Evolutionary conservation across 257 asterid species (phyloP), one percentile per base, ranked within the genome.

Genomic region (Lycium ferocissimum): DNA sequence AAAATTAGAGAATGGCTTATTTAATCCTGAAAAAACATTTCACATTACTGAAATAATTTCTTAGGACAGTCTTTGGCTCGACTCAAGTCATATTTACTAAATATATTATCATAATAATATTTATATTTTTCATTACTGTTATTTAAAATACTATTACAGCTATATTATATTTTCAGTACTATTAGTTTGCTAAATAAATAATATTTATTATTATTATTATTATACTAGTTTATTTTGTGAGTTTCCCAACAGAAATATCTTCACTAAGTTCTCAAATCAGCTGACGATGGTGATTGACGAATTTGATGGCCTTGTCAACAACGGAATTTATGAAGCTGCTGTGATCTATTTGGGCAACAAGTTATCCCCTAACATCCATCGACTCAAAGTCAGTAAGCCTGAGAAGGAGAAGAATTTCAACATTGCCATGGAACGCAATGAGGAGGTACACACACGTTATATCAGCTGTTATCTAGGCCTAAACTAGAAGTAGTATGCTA

Each of bases 271-370:
- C 26, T 78, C 85, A 1, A 67, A 86, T 76, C 66, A 83, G 9
- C 58, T 83, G 18, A 61, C 66, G 5, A 2, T 86, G n/a, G 61
- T 83, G 61, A 81, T 88, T 80, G 84, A 83, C 12, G 89, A 88
- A 73, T 13, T 71, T 33, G 80, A 80, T 49, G 89, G 89, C 11
- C 33, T 70, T 0, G 5, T 62, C 61, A 76, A 45, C 8, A 85
- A 85, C 8, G 85, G 86, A 40, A 67, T 86, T 58, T 88, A 71
- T 54, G 86, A 86, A 73, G 86, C 89, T 37, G 69, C 80, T 1
- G 80, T 37, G 33, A 35, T 45, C 40, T 86, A 88, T 58, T 40
- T 88, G 17, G 65, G 84, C 17, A 58, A 71, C 3, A 86, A 63
- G 69, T 15, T 84, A 1, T 49, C 79, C 14, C 83, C 89, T 7